phyloP scores from a whole-genome alignment of 1,139 yeast species.

The Protomyces macrosporus region DNA sequence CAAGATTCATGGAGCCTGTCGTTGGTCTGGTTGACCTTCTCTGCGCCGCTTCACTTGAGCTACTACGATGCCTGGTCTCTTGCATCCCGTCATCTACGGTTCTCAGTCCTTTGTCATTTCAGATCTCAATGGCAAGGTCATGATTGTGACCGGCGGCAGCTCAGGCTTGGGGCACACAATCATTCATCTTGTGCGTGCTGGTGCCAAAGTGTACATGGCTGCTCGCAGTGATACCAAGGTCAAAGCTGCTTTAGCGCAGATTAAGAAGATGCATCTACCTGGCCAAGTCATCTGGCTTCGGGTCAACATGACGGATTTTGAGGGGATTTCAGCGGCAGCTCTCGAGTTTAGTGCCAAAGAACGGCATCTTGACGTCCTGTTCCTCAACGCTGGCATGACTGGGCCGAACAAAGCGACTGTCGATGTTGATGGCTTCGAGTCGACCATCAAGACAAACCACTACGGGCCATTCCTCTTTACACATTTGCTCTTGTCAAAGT shows the following conservation, averaged over 20 bases:
- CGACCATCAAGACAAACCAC: conserved; percentile 76
- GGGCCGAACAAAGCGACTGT: conserved; percentile 27
- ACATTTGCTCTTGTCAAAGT: conserved; percentile 52
- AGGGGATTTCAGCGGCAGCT: conserved; percentile 29
- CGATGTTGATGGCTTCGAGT: conserved; percentile 31
- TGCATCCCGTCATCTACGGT: conserved; percentile 26
- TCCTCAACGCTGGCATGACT: conserved; percentile 33
- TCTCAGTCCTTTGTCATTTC: conserved; percentile 45
- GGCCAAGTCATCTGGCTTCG: conserved; percentile 34
- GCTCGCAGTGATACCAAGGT: conserved; percentile 43
- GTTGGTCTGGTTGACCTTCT: too few species aligned
- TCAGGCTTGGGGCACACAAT: conserved; percentile 32
- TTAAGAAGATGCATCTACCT: conserved; percentile 35
- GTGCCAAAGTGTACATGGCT: conserved; percentile 45
- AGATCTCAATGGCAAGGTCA: conserved; percentile 42
- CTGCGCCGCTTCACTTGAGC: not conserved
- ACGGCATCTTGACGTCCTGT: conserved; percentile 28
- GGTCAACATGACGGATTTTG: conserved; percentile 47
- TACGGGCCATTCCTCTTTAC: conserved; percentile 70
- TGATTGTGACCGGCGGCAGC: conserved; percentile 32
- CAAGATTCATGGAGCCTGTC: too few species aligned
- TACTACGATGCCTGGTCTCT: conserved; percentile 1
- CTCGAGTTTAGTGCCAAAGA: conserved; percentile 28
- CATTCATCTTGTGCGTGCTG: conserved; percentile 36
- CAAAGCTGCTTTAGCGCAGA: conserved; percentile 38